Evolutionary conservation across 805 yeast genomes (phyloP).

Genomic region (Spathaspora hagerdaliae): DNA sequence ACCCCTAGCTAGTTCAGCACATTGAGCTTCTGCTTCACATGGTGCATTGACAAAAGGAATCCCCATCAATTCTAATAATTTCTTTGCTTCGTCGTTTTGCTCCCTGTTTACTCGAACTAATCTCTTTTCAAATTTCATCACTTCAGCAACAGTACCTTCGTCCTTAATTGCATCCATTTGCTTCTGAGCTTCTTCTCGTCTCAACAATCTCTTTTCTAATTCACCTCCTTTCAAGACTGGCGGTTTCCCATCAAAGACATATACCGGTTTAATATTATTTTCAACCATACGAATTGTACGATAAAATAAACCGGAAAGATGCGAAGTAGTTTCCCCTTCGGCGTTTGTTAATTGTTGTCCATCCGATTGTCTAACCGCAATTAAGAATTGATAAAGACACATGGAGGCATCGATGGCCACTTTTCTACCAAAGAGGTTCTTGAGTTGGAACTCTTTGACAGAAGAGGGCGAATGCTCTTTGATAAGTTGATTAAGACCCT

Average conservation of each 20-base stretch:
- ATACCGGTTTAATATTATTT: conserved; percentile 92
- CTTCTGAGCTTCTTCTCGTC: conserved; percentile 79
- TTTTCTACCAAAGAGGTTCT: conserved; percentile 84
- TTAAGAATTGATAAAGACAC: conserved; percentile 93
- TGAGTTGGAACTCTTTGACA: conserved; percentile 72
- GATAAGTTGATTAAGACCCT: conserved; percentile 80
- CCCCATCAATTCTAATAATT: conserved; percentile 82
- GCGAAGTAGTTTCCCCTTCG: conserved; percentile 88
- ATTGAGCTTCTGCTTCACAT: conserved; percentile 98
- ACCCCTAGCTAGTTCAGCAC: conserved; percentile 84
- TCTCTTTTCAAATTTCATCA: conserved; percentile 75
- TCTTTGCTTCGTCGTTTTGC: conserved; percentile 92
- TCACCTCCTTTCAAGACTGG: conserved; percentile 93
- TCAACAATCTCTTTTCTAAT: conserved; percentile 74
- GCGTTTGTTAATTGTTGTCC: conserved; percentile 91
- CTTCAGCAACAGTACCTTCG: conserved; percentile 73
- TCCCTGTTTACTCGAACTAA: conserved; percentile 84
- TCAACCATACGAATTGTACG: conserved; percentile 87
- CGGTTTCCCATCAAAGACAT: conserved; percentile 97
- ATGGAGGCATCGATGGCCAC: conserved; percentile 98
- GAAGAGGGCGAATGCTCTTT: conserved; percentile 89
- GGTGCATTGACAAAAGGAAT: conserved; percentile 93
- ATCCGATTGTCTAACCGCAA: conserved; percentile 95
- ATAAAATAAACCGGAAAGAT: conserved; percentile 94
- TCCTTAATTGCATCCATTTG: conserved; percentile 73